phyloP scores from a whole-genome alignment of 1,284 basidiomycete species.

The Fistulinella staudtii region DNA sequence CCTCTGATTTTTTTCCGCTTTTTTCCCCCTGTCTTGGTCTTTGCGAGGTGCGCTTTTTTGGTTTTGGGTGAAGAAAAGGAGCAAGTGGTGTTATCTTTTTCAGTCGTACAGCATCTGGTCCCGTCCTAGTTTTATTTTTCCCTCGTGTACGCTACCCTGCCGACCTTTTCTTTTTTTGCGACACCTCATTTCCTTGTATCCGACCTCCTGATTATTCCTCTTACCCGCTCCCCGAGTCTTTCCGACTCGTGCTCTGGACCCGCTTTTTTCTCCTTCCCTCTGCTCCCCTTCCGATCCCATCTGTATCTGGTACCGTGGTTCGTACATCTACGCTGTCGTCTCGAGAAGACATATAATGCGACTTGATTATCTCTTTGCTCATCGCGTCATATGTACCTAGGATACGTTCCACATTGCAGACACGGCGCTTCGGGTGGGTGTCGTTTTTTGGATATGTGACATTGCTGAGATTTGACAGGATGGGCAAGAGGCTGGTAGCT shows the following conservation, averaged over 20 bases:
- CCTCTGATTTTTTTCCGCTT: not conserved
- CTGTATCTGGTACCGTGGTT: slow-evolving; percentile 3
- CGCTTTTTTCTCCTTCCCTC: not conserved
- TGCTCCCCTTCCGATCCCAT: slow-evolving; percentile 20
- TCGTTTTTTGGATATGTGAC: too few relatives aligned
- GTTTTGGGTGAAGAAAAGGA: slow-evolving; percentile 10
- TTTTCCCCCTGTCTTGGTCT: slow-evolving; percentile 5
- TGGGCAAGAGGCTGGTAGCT: too few relatives aligned
- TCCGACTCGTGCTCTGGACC: not conserved
- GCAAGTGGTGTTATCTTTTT: not conserved
- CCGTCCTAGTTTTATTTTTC: not conserved
- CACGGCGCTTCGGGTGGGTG: too few relatives aligned
- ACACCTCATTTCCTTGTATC: slow-evolving; percentile 10
- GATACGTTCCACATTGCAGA: too few relatives aligned
- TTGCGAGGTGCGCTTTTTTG: slow-evolving; percentile 9
- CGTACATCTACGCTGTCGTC: not conserved
- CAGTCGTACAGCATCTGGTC: slow-evolving; percentile 19
- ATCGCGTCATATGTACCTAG: too few relatives aligned
- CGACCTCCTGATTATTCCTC: too few relatives aligned
- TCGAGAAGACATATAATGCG: slow-evolving; percentile 8
- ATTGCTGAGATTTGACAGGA: too few relatives aligned
- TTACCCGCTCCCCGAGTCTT: not conserved
- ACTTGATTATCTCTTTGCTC: not conserved
- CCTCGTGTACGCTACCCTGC: not conserved
- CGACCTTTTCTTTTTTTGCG: slow-evolving; percentile 10